Evolutionary conservation across 2,329 filamentous ascomycete genomes (phyloP).

Genomic region (Hypoxylon sp.): DNA sequence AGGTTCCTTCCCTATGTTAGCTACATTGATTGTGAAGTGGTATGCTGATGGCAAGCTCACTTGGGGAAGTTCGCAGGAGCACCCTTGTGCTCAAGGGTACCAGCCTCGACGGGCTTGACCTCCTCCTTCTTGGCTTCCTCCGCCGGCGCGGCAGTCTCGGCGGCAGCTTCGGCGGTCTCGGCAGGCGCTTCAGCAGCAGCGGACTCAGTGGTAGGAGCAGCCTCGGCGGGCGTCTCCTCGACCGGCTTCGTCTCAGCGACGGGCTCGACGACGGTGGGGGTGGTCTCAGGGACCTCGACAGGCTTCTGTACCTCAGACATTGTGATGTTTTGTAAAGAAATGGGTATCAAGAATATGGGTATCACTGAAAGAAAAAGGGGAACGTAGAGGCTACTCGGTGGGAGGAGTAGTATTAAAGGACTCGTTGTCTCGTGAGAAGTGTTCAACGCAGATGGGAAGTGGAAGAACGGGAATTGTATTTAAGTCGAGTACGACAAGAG

Average conservation of each 20-base stretch:
- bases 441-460: slow-evolving; percentile 40
- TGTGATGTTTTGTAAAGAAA: slow-evolving; percentile 57
- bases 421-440: slow-evolving; percentile 35
- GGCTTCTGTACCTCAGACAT: slow-evolving; percentile 83
- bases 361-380: slow-evolving; percentile 60
- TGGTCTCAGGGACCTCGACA: slow-evolving; percentile 69
- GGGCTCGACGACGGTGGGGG: slow-evolving; percentile 54
- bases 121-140: slow-evolving; percentile 62
- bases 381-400: slow-evolving; percentile 42
- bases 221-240: slow-evolving; percentile 48
- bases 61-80: slow-evolving; percentile 85
- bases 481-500: slow-evolving; percentile 47
- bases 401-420: slow-evolving; percentile 38
- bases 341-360: slow-evolving; percentile 59
- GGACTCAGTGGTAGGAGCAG: slow-evolving; percentile 57
- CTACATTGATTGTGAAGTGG: not conserved
- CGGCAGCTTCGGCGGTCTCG: slow-evolving; percentile 54
- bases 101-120: slow-evolving; percentile 81
- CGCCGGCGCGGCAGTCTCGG: slow-evolving; percentile 51
- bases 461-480: slow-evolving; percentile 44
- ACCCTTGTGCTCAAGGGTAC: slow-evolving; percentile 88
- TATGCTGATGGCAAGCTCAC: slow-evolving; percentile 65
- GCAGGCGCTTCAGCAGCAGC: slow-evolving; percentile 57
- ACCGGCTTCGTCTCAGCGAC: slow-evolving; percentile 49
- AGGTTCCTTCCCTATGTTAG: slow-evolving; percentile 72